Conservation (phyloP, 2,329 filamentous ascomycete genomes). For the Paecilomyces niveus region DNA sequence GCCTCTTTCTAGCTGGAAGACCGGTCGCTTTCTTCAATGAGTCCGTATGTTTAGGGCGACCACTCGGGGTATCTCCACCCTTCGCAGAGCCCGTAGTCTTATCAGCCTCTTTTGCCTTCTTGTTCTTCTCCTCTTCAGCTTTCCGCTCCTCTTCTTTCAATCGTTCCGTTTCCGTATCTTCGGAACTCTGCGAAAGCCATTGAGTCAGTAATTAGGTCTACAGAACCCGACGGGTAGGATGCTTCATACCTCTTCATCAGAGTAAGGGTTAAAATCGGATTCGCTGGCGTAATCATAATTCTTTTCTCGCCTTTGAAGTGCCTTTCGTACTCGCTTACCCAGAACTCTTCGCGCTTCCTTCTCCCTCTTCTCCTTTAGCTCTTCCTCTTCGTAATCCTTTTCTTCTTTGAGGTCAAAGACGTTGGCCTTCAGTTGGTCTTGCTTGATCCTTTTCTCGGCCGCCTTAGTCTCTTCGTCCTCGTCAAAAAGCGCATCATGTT, state of each 20-base stretch:
- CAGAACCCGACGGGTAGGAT: constrained; percentile 15
- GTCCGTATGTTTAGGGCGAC: constrained; percentile 48
- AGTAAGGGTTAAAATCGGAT: constrained; percentile 51
- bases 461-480: constrained; percentile 75
- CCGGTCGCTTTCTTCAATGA: constrained; percentile 44
- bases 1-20: constrained; percentile 64
- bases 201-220: constrained; percentile 9
- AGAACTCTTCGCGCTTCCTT: constrained; percentile 62
- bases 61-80: constrained; percentile 61
- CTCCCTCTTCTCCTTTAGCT: constrained; percentile 56
- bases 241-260: constrained; percentile 42
- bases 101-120: constrained; percentile 42
- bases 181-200: constrained; percentile 41
- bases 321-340: constrained; percentile 72
- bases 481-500: constrained; percentile 69
- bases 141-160: constrained; percentile 54
- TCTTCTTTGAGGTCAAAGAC: constrained; percentile 73
- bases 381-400: constrained; percentile 61
- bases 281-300: constrained; percentile 80
- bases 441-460: constrained; percentile 63
- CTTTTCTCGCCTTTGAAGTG: constrained; percentile 75
- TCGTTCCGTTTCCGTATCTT: constrained; percentile 59
- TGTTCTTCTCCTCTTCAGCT: constrained; percentile 51
- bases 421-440: constrained; percentile 80
- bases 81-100: constrained; percentile 56